A percentile compares a stretch with the other conserved stretches of the same genome.
Evolutionary conservation across 2,329 filamentous ascomycete genomes (phyloP).

Genomic region (Colletotrichum somersetense): DNA sequence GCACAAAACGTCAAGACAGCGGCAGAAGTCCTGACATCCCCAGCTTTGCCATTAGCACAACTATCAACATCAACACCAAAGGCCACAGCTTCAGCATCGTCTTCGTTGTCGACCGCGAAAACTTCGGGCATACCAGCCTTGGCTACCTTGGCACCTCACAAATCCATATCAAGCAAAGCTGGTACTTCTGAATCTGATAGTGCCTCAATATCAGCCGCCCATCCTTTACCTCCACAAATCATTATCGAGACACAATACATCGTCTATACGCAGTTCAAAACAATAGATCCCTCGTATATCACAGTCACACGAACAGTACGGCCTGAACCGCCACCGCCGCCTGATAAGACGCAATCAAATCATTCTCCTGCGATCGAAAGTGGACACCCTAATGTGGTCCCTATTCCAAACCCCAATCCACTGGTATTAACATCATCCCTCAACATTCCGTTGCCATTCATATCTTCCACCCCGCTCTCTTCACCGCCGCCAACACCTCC

Average conservation of each 20-base stretch:
- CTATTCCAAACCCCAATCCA: conserved; percentile 2
- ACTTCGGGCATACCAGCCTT: not conserved
- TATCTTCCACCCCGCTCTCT: not conserved
- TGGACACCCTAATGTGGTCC: not conserved
- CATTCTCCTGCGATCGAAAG: not conserved
- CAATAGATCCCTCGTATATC: conserved; percentile 8
- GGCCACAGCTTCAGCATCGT: not conserved
- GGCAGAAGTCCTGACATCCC: not conserved
- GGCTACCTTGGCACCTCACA: not conserved
- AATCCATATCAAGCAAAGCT: not conserved
- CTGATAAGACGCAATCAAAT: not conserved
- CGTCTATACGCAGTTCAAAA: conserved; percentile 12
- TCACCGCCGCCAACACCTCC: not conserved
- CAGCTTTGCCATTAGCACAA: conserved; percentile 9
- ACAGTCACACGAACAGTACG: conserved; percentile 29
- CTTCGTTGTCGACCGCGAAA: not conserved
- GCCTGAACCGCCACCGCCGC: not conserved
- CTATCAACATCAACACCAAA: not conserved
- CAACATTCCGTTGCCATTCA: not conserved
- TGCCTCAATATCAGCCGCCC: not conserved
- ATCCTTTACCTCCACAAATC: conserved; percentile 18
- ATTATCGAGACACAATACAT: conserved; percentile 33
- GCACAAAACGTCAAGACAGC: not conserved
- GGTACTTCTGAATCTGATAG: no score
- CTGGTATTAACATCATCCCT: not conserved